phyloP scores from a whole-genome alignment of 352 stramenopile genomes.

The Elongisporangium prolatum region DNA sequence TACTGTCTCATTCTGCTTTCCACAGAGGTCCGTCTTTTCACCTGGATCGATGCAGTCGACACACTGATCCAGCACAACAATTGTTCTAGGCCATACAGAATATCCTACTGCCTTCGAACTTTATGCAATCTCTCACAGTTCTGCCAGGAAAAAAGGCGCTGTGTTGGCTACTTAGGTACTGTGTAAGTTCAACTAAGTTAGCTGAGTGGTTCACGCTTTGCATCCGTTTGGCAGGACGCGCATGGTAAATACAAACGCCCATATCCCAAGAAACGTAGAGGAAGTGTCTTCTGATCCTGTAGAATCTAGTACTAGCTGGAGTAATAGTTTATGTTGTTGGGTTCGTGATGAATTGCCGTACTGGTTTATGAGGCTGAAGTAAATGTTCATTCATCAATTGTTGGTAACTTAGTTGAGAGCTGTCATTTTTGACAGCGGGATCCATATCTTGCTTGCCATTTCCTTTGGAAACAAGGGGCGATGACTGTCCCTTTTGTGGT shows the following conservation, averaged over 20 bases:
- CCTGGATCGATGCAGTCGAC: background rate
- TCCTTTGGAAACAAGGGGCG: background rate
- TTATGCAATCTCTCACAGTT: background rate
- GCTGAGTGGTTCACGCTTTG: background rate
- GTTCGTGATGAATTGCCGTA: too few relatives aligned
- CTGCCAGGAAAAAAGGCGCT: background rate
- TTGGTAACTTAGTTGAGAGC: background rate
- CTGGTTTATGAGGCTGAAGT: too few relatives aligned
- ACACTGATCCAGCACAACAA: background rate
- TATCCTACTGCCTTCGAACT: background rate
- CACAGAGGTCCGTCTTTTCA: background rate
- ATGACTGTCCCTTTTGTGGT: background rate
- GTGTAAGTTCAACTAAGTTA: background rate
- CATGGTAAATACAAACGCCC: too few relatives aligned
- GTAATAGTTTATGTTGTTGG: background rate
- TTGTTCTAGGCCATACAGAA: background rate
- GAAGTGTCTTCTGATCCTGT: constrained; percentile 3
- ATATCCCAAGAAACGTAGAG: constrained; percentile 12
- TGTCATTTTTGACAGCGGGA: background rate
- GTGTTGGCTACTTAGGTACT: background rate
- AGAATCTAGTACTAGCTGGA: background rate
- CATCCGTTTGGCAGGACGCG: background rate
- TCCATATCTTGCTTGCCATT: background rate
- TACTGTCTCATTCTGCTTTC: background rate
- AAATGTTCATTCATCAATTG: too few relatives aligned